Evolutionary conservation across 805 yeast genomes (phyloP).

Genomic region (Starmera amethionina): DNA sequence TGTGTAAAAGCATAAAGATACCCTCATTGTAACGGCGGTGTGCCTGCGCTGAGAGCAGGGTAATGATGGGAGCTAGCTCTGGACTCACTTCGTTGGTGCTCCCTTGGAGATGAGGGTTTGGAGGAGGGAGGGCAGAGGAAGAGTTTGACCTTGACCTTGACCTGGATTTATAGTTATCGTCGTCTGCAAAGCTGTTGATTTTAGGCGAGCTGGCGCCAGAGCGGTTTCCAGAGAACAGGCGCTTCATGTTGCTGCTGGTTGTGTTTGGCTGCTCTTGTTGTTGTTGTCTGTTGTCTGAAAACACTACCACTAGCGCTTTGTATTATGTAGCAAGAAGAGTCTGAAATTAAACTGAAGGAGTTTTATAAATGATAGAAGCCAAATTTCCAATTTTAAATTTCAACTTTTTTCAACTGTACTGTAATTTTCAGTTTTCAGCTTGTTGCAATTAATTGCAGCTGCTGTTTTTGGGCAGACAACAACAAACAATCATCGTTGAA

Average conservation of each 20-base stretch:
- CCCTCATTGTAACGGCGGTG: conserved; percentile 74
- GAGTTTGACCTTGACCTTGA: conserved; percentile 13
- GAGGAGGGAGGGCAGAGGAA: conserved; percentile 1
- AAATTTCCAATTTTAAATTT: no score
- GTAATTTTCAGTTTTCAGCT: no score
- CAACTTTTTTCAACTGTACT: no score
- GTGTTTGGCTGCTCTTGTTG: no score
- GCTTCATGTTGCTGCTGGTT: conserved; percentile 7
- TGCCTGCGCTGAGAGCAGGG: conserved; percentile 61
- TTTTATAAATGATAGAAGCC: no score
- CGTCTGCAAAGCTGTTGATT: background rate
- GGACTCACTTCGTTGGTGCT: conserved; percentile 18
- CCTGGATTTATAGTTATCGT: background rate
- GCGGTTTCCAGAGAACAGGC: conserved; percentile 15
- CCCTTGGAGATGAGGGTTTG: background rate
- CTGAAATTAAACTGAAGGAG: no score
- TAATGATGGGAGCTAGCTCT: conserved; percentile 55
- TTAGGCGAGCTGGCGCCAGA: conserved; percentile 12
- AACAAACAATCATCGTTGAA: no score
- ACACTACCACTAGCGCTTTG: no score
- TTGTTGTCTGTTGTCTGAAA: no score
- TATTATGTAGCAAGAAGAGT: no score
- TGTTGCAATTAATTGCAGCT: no score
- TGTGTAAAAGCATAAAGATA: conserved; percentile 62
- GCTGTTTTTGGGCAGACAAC: no score